phyloP scores from a whole-genome alignment of 768 basidiomycete genomes.

The Suillus decipiens region DNA sequence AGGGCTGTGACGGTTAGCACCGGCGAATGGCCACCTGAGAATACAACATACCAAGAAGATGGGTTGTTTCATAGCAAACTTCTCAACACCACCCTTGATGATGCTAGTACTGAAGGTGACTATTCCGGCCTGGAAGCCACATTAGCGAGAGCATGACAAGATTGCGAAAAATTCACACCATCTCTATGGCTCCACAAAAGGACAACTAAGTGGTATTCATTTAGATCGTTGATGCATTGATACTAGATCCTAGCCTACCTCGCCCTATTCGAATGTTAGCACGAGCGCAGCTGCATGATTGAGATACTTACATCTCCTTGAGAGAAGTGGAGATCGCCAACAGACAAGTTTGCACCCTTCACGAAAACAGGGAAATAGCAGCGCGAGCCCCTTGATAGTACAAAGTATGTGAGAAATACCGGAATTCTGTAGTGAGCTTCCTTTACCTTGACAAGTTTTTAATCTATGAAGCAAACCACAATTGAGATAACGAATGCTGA shows the following conservation, averaged over 20 bases:
- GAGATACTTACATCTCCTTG: conserved; percentile 61
- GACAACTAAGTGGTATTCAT: conserved; percentile 44
- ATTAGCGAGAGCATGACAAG: not conserved
- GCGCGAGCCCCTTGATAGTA: conserved; percentile 57
- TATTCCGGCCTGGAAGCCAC: conserved; percentile 54
- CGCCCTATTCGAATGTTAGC: conserved; percentile 44
- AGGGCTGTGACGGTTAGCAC: conserved; percentile 47
- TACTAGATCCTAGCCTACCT: conserved; percentile 38
- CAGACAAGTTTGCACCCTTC: conserved; percentile 72
- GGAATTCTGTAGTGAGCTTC: not conserved
- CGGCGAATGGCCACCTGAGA: not conserved
- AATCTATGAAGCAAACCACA: conserved; percentile 45
- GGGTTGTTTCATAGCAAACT: conserved; percentile 72
- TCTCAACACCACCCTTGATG: conserved; percentile 73
- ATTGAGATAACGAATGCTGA: not conserved
- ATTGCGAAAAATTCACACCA: conserved; percentile 40
- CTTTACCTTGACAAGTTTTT: conserved; percentile 67
- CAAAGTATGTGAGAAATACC: not conserved
- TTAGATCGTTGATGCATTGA: not conserved
- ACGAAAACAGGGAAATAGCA: conserved; percentile 81
- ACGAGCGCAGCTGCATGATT: not conserved
- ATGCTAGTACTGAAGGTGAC: conserved; percentile 73
- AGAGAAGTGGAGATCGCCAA: conserved; percentile 80
- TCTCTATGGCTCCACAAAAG: conserved; percentile 80
- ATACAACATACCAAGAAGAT: conserved; percentile 60